Evolutionary conservation across 768 basidiomycete genomes (phyloP), one percentile per base, ranked within the genome.

Genomic region (Sistotremastrum suecicum): DNA sequence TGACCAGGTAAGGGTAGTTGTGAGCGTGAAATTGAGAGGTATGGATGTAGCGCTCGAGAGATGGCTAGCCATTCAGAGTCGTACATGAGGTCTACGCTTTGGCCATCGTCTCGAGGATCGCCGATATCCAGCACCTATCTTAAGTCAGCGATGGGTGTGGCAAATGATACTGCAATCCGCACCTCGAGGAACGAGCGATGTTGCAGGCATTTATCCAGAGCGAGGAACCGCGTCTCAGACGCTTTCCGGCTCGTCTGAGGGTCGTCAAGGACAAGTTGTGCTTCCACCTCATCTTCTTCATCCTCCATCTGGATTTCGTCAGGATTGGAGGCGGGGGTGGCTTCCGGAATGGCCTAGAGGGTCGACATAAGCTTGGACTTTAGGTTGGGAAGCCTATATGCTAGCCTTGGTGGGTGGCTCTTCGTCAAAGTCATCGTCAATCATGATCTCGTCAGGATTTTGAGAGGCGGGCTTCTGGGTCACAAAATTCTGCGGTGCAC

Each of bases 11-110:
- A 80, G 0, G 67, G 53, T 0, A 58, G 59, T 50, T 83, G 83
- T 0, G 55, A 53, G 5, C 56, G 65, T 3, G 58, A 53, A 4
- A 71, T 70, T 2, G 83, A 80, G 50, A 97, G 72, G 63, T 72
- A 83, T 0, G 81, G 79, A 49, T 89, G 76, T 52, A 92, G 83
- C 0, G 88, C 89, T 5, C 86, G 82, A 3, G 78, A 79, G 56
- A 99, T 89, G 0, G 90, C 91, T 40, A 98, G 76, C 95, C 95
- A 99, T 58, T 89, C 79, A 0, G 81, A 80, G 56, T 97, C 91
- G 60, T 75, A 95, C 9, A 72, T 70, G 12, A 97, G 55, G 20
- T 20, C 20, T 20, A 20, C 20, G 20, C 2, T 20, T 20, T 20
- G 20, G 1, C 1, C 20, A 20, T 20, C 20, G 20, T 20, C 20